Percentiles rank a stretch among this genome's conserved stretches.
Conservation (phyloP, 2,329 filamentous ascomycete genomes). For the Torrubiella hemipterigena region DNA sequence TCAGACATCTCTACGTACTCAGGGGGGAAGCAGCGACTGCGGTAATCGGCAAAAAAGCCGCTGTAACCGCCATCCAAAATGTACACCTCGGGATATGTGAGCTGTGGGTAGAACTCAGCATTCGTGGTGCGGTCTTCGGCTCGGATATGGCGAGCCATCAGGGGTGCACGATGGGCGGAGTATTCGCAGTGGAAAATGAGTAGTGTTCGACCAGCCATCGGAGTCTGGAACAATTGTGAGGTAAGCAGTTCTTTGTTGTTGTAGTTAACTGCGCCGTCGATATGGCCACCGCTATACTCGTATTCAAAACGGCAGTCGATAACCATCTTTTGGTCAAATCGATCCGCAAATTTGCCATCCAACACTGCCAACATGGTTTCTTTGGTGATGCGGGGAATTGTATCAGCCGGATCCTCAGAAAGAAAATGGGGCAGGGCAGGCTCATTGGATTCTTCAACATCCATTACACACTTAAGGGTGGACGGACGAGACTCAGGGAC, state of each 20-base stretch:
- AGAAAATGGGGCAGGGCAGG: slow-evolving; percentile 76
- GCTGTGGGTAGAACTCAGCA: slow-evolving; percentile 69
- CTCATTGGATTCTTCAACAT: slow-evolving; percentile 65
- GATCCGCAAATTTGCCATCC: slow-evolving; percentile 66
- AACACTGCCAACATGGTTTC: slow-evolving; percentile 77
- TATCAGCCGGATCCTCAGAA: slow-evolving; percentile 68
- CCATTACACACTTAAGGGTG: slow-evolving; percentile 62
- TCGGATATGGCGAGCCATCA: slow-evolving; percentile 91
- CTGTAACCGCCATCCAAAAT: slow-evolving; percentile 96
- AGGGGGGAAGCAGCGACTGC: slow-evolving; percentile 75
- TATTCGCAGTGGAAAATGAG: slow-evolving; percentile 97
- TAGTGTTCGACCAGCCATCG: slow-evolving; percentile 59
- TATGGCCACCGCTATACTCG: slow-evolving; percentile 94
- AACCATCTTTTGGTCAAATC: slow-evolving; percentile 72
- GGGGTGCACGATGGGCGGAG: slow-evolving; percentile 86
- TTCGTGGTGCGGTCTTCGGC: slow-evolving; percentile 80
- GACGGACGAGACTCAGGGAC: slow-evolving; percentile 35
- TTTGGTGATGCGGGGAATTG: slow-evolving; percentile 75
- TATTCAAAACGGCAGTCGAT: slow-evolving; percentile 98
- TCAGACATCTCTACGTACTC: slow-evolving; percentile 96
- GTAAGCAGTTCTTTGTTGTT: slow-evolving; percentile 90
- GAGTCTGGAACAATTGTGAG: slow-evolving; percentile 60
- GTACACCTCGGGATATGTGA: slow-evolving; percentile 96
- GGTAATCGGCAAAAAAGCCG: slow-evolving; percentile 73
- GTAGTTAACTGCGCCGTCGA: slow-evolving; percentile 86